Percentiles rank a stretch among this genome's conserved stretches.
Conservation (phyloP, 2,329 filamentous ascomycete species). For the Aureobasidium sp. region DNA sequence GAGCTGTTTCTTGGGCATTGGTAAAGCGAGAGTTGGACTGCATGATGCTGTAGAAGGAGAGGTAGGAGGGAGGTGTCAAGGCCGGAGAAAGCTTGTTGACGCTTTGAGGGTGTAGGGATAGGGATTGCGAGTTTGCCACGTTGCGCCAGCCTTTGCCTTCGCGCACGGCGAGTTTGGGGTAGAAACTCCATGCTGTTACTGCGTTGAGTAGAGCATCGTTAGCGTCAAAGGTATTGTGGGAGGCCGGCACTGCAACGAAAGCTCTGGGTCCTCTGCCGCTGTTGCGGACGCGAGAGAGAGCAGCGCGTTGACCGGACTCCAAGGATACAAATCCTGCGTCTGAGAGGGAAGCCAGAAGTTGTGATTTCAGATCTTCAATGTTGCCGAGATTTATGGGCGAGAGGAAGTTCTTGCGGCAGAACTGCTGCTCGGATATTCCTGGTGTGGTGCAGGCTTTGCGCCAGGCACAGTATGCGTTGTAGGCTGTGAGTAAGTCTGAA, state of each 20-base stretch:
- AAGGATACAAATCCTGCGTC: conserved; percentile 78
- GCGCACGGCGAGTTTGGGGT: conserved; percentile 79
- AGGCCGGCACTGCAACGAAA: conserved; percentile 75
- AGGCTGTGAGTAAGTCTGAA: conserved; percentile 85
- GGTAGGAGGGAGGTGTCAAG: conserved; percentile 55
- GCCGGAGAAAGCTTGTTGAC: conserved; percentile 58
- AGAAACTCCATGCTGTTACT: conserved; percentile 89
- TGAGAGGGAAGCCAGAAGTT: conserved; percentile 73
- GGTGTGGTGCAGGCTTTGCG: conserved; percentile 67
- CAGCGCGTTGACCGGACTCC: conserved; percentile 60
- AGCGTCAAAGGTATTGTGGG: conserved; percentile 65
- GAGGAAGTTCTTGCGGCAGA: conserved; percentile 91
- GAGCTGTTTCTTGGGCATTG: conserved; percentile 75
- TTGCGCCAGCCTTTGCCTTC: conserved; percentile 86
- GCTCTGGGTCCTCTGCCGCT: conserved; percentile 53
- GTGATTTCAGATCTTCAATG: conserved; percentile 92
- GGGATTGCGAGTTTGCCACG: conserved; percentile 82
- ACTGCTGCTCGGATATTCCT: conserved; percentile 69
- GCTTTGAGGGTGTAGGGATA: conserved; percentile 78
- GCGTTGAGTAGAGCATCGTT: conserved; percentile 73
- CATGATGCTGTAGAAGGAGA: conserved; percentile 98
- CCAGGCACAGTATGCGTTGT: conserved; percentile 90
- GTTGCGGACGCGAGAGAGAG: conserved; percentile 61
- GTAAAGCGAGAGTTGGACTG: conserved; percentile 74
- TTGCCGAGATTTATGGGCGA: conserved; percentile 80